These are phyloP conservation scores for Myxozyma sirexii DNA, from an alignment of 805 yeast genomes.

Conservation along the genomic window DNA sequence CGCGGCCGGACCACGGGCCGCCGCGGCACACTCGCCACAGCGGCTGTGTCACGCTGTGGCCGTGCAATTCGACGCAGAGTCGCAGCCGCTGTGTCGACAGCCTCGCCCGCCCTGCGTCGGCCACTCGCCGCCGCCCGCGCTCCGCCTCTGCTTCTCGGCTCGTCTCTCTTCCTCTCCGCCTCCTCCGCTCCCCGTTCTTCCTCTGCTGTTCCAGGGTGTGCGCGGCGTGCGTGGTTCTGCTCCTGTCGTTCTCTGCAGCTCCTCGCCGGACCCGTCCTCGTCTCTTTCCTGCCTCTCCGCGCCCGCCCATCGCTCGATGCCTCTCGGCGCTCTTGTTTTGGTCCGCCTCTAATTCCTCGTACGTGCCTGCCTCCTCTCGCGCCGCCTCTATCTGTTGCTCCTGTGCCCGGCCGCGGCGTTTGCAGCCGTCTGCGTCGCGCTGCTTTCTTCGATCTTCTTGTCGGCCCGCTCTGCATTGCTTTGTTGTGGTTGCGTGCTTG, in stretches of 20 bases:
- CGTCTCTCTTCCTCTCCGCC: constrained; percentile 44
- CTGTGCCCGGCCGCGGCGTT: background rate
- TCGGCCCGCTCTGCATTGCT: no score
- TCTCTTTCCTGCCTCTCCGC: background rate
- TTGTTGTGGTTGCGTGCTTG: background rate
- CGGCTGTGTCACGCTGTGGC: no score
- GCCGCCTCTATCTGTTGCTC: background rate
- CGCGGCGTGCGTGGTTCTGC: background rate
- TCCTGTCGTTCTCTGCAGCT: no score
- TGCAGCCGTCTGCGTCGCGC: no score
- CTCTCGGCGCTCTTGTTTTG: background rate
- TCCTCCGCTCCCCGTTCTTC: background rate
- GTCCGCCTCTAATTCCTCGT: background rate
- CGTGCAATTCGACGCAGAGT: no score
- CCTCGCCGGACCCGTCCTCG: background rate
- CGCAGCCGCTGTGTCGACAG: background rate
- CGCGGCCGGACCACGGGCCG: no score
- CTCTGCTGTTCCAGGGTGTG: background rate
- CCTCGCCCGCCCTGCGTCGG: background rate
- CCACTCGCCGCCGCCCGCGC: background rate
- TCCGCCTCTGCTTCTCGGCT: background rate
- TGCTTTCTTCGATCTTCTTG: no score
- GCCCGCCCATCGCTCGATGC: background rate
- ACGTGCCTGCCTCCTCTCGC: background rate
- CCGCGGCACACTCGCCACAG: no score